Evolutionary conservation across 495 filamentous ascomycete species (phyloP).

Genomic region (Hypoxylon trugodes): DNA sequence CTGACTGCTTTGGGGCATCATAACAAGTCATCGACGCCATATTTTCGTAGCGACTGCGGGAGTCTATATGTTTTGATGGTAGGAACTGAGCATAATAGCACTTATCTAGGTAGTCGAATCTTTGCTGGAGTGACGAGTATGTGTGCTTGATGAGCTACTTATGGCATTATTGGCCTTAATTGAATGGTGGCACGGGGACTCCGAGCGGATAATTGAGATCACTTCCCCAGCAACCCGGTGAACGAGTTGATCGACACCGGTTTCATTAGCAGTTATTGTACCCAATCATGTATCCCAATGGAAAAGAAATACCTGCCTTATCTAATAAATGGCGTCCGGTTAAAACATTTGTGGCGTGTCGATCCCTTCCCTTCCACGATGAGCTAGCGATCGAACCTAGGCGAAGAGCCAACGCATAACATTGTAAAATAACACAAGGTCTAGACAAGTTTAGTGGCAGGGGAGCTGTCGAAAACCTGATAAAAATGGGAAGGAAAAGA

Average conservation of each 20-base stretch:
- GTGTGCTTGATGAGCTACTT: not conserved
- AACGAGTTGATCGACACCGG: not conserved
- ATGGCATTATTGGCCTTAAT: not conserved
- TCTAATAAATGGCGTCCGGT: conserved; percentile 14
- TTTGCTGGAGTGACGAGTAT: not conserved
- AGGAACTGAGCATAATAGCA: not conserved
- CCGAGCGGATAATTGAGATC: not conserved
- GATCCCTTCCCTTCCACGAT: conserved; percentile 22
- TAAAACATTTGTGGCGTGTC: conserved; percentile 12
- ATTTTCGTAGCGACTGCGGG: no score
- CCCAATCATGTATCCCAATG: no score
- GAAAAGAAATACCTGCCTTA: not conserved
- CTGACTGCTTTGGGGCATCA: no score
- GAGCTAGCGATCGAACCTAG: not conserved
- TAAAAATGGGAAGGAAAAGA: not conserved
- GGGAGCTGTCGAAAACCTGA: not conserved
- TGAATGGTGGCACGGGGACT: conserved; percentile 4
- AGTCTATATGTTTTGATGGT: no score
- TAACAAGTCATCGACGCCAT: no score
- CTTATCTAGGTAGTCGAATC: not conserved
- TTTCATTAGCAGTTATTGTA: not conserved
- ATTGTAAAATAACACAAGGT: not conserved
- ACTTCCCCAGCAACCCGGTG: not conserved
- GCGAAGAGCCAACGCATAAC: not conserved
- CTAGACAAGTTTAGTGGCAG: not conserved